Evolutionary conservation across 495 filamentous ascomycete species (phyloP).

Genomic region (Chaetomidium leptoderma): DNA sequence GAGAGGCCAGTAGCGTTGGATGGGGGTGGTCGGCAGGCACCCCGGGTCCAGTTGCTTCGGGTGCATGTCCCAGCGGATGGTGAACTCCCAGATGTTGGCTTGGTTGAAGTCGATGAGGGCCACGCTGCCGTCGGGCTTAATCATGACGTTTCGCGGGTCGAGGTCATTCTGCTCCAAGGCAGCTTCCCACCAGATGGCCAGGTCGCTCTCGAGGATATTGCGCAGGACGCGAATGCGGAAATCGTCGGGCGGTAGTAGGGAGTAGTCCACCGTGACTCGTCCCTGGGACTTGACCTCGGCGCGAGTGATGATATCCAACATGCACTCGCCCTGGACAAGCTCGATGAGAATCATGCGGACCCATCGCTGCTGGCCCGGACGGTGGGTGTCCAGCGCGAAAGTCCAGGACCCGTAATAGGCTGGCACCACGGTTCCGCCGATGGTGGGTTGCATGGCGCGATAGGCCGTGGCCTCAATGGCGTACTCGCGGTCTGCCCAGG

Average conservation of each 20-base stretch:
- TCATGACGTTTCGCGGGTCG: not conserved
- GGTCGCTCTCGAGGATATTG: not conserved
- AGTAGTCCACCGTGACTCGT: not conserved
- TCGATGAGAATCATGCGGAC: conserved; percentile 6
- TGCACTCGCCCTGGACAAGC: not conserved
- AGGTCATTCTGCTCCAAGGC: not conserved
- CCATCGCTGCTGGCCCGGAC: not conserved
- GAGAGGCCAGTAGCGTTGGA: not conserved
- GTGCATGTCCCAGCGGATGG: not conserved
- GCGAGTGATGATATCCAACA: not conserved
- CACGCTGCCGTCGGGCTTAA: conserved; percentile 3
- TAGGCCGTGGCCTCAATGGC: conserved; percentile 3
- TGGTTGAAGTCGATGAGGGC: conserved; percentile 2
- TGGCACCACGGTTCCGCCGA: too few species aligned
- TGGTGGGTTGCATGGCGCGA: not conserved
- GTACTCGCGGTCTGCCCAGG: not conserved
- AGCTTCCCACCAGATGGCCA: not conserved
- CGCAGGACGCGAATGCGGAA: not conserved
- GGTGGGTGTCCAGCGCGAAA: not conserved
- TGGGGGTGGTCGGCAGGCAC: not conserved
- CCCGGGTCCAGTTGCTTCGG: not conserved
- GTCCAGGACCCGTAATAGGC: too few species aligned
- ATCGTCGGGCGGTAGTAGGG: not conserved
- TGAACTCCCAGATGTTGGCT: not conserved
- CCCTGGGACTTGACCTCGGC: not conserved